Conservation (phyloP, 2,329 filamentous ascomycete species). For the Cercospora nicotianae region DNA sequence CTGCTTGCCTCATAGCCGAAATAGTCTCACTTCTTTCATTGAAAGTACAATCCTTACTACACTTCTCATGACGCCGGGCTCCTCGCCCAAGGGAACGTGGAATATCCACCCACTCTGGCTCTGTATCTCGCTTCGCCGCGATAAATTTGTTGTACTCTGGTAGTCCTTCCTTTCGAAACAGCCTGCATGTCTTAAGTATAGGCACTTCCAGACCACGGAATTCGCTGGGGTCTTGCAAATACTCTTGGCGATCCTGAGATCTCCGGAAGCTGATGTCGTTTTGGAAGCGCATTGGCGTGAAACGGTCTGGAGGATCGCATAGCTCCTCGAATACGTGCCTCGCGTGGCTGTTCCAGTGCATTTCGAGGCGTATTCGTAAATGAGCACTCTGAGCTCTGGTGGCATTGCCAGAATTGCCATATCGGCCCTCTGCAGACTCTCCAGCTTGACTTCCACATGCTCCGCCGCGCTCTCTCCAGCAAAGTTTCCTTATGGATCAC, state of each 20-base stretch:
- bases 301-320: too few relatives aligned
- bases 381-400: too few relatives aligned
- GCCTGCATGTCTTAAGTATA: not conserved
- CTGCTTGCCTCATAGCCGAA: not conserved
- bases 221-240: not conserved
- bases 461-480: too few relatives aligned
- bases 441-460: too few relatives aligned
- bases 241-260: not conserved
- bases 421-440: not conserved
- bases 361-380: too few relatives aligned
- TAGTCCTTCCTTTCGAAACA: not conserved
- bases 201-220: not conserved
- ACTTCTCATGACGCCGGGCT: not conserved
- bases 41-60: not conserved
- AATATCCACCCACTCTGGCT: not conserved
- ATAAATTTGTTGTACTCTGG: not conserved
- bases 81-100: not conserved
- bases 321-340: too few relatives aligned
- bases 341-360: too few relatives aligned
- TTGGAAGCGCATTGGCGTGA: not conserved
- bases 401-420: not conserved
- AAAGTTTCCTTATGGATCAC: too few relatives aligned
- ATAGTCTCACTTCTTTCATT: not conserved
- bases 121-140: not conserved
- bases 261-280: not conserved